Evolutionary conservation across 805 yeast genomes (phyloP).

Genomic region (Scheffersomyces coipomensis): DNA sequence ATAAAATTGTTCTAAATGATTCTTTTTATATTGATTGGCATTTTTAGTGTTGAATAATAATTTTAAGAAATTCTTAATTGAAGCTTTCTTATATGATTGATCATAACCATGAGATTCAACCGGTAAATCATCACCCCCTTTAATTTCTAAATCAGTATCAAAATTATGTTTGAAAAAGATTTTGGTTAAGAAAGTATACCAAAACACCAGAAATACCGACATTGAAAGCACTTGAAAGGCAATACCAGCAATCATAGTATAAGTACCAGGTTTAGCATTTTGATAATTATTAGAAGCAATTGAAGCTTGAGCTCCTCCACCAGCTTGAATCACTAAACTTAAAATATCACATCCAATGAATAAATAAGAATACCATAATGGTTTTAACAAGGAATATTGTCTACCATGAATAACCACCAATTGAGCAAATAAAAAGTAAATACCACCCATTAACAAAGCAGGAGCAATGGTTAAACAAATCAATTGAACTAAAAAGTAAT

Average conservation of each 20-base stretch:
- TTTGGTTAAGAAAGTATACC: slow-evolving; percentile 29
- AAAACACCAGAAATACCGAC: slow-evolving; percentile 29
- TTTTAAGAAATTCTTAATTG: slow-evolving; percentile 19
- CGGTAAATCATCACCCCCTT: not conserved
- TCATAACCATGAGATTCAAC: not conserved
- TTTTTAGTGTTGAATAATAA: slow-evolving; percentile 21
- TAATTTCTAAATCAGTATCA: slow-evolving; percentile 2
- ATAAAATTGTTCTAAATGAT: slow-evolving; percentile 25
- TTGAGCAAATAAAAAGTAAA: slow-evolving; percentile 37
- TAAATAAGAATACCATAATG: slow-evolving; percentile 40
- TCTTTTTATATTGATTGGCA: slow-evolving; percentile 15
- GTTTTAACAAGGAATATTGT: slow-evolving; percentile 32
- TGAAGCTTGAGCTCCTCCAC: slow-evolving; percentile 37
- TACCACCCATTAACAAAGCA: slow-evolving; percentile 40
- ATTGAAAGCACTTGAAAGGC: slow-evolving; percentile 34
- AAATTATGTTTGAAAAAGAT: slow-evolving; percentile 19
- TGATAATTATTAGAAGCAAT: slow-evolving; percentile 15
- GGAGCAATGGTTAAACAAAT: slow-evolving; percentile 35
- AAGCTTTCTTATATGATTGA: slow-evolving; percentile 4
- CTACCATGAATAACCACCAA: slow-evolving; percentile 33
- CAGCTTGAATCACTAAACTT: slow-evolving; percentile 33
- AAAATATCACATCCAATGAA: slow-evolving; percentile 34
- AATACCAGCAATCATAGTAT: slow-evolving; percentile 38
- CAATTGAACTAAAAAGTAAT: slow-evolving; percentile 26
- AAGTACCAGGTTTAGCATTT: slow-evolving; percentile 24